phyloP scores from a whole-genome alignment of 805 yeast species.

The Lachancea nothofagi region DNA sequence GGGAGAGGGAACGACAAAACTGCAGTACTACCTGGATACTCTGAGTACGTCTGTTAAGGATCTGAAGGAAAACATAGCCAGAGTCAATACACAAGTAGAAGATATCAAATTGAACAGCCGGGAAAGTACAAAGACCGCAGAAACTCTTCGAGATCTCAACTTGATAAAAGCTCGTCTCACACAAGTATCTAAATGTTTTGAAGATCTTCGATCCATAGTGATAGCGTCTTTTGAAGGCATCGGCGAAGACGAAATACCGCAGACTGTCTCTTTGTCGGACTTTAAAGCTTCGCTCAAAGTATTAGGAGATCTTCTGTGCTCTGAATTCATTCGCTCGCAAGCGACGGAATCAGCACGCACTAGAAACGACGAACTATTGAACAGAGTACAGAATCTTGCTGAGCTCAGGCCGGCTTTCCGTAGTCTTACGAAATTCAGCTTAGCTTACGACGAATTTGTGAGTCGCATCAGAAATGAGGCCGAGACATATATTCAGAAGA shows the following conservation, averaged over 20 bases:
- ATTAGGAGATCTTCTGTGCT: slow-evolving; percentile 42
- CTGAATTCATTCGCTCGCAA: slow-evolving; percentile 9
- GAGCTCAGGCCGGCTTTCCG: slow-evolving; percentile 49
- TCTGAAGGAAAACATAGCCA: slow-evolving; percentile 43
- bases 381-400: slow-evolving; percentile 43
- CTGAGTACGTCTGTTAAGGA: slow-evolving; percentile 54
- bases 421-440: slow-evolving; percentile 45
- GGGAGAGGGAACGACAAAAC: slow-evolving; percentile 43
- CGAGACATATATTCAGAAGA: slow-evolving; percentile 31
- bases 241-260: slow-evolving; percentile 9
- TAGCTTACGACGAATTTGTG: slow-evolving; percentile 45
- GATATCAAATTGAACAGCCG: slow-evolving; percentile 20
- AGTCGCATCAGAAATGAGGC: slow-evolving; percentile 37
- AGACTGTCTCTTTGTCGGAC: slow-evolving; percentile 30
- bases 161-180: slow-evolving; percentile 41
- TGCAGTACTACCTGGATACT: slow-evolving; percentile 62
- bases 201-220: slow-evolving; percentile 38
- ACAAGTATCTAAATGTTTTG: slow-evolving; percentile 43
- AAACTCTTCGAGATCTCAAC: slow-evolving; percentile 41
- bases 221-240: slow-evolving; percentile 23
- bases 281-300: slow-evolving; percentile 39
- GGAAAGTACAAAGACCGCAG: slow-evolving; percentile 16
- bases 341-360: slow-evolving; percentile 32
- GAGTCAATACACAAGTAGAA: slow-evolving; percentile 28
- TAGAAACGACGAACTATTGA: slow-evolving; percentile 34